Percentiles rank a stretch among this genome's conserved stretches.
phyloP scores from a whole-genome alignment of 306 rosid species.

The Vigna trinervia region DNA sequence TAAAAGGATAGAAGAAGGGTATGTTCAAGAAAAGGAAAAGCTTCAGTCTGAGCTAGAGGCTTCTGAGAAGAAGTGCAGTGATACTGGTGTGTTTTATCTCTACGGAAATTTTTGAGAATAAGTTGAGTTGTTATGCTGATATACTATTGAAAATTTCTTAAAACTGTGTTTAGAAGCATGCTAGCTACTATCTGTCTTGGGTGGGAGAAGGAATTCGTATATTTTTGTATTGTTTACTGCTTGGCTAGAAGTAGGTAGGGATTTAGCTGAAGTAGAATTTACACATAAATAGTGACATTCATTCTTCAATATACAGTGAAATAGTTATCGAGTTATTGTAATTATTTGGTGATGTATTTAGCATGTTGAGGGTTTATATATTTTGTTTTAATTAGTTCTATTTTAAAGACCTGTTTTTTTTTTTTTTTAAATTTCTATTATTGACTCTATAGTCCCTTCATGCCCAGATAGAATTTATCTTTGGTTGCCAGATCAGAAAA shows the following conservation, averaged over 20 bases:
- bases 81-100: constrained; percentile 55
- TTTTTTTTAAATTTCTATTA: background rate
- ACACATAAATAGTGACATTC: background rate
- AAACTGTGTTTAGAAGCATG: background rate
- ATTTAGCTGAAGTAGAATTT: background rate
- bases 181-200: background rate
- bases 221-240: background rate
- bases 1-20: constrained; percentile 59
- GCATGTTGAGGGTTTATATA: background rate
- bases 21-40: constrained; percentile 62
- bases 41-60: constrained; percentile 62
- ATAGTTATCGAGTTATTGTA: background rate
- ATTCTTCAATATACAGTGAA: background rate
- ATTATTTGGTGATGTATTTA: background rate
- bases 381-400: background rate
- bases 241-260: background rate
- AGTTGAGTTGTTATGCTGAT: constrained; percentile 5
- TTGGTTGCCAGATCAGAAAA: background rate
- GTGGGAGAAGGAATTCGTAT: background rate
- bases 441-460: background rate
- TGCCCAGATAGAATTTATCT: background rate
- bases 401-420: background rate
- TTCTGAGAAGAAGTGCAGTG: constrained; percentile 70
- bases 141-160: background rate
- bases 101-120: background rate